Evolutionary conservation across 768 basidiomycete genomes (phyloP).

Genomic region (Dacryopinax spathularia): DNA sequence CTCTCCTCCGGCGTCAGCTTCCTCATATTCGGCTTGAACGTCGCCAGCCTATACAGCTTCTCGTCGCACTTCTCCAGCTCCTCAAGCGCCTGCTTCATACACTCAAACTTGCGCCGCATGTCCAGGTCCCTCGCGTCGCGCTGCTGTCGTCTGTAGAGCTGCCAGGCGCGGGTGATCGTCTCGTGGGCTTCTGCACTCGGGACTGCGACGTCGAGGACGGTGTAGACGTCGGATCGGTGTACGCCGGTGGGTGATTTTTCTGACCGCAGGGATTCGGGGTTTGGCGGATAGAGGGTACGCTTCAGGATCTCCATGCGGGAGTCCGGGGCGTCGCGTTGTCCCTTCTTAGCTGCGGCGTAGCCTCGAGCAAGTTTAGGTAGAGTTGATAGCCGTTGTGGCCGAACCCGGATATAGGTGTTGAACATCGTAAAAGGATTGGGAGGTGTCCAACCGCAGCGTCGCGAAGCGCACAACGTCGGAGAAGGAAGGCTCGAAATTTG

Average conservation of each 20-base stretch:
- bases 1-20: constrained; percentile 55
- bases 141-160: constrained; percentile 59
- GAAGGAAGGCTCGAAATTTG: not conserved
- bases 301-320: constrained; percentile 44
- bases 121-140: constrained; percentile 57
- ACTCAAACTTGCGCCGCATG: constrained; percentile 58
- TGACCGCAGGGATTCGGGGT: constrained; percentile 41
- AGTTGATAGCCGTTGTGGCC: not conserved
- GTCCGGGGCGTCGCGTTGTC: not conserved
- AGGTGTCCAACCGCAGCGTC: not conserved
- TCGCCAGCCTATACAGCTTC: constrained; percentile 15
- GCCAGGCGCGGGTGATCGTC: constrained; percentile 84
- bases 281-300: constrained; percentile 64
- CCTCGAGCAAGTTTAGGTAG: not conserved
- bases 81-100: constrained; percentile 77
- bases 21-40: constrained; percentile 36
- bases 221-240: constrained; percentile 68
- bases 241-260: constrained; percentile 58
- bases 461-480: not conserved
- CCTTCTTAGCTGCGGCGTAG: not conserved
- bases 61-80: constrained; percentile 36
- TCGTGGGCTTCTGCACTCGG: constrained; percentile 81
- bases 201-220: constrained; percentile 66
- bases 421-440: not conserved
- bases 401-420: not conserved